Conservation (phyloP, 371 early-diverging fungal species). For the Mycotypha africana region DNA sequence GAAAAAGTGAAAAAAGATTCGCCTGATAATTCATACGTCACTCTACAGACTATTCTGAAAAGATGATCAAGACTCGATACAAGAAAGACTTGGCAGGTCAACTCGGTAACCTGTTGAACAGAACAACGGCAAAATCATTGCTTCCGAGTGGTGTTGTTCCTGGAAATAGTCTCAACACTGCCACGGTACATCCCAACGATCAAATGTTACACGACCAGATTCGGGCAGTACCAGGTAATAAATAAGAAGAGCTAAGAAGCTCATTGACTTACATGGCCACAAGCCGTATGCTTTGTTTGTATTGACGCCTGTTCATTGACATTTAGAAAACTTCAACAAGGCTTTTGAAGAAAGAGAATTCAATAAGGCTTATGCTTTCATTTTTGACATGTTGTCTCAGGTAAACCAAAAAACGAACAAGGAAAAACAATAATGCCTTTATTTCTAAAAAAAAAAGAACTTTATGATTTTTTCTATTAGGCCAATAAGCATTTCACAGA, state of each 20-base stretch:
- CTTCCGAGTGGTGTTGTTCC: constrained; percentile 54
- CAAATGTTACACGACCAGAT: constrained; percentile 30
- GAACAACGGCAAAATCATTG: constrained; percentile 54
- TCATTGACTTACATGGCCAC: too few relatives aligned
- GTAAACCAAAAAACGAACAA: constrained; percentile 20
- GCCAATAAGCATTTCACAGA: constrained; percentile 74
- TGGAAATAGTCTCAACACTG: constrained; percentile 2
- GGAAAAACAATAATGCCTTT: constrained; percentile 1
- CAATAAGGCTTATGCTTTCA: constrained; percentile 40
- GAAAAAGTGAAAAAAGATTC: background rate
- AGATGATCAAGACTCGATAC: constrained; percentile 62
- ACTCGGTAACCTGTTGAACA: constrained; percentile 81
- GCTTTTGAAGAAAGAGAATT: constrained; percentile 45
- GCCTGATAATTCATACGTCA: background rate
- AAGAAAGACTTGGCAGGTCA: constrained; percentile 79
- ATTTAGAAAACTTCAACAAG: constrained; percentile 22
- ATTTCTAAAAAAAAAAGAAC: background rate
- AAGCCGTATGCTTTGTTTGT: too few relatives aligned
- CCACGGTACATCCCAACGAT: constrained; percentile 27
- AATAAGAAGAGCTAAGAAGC: background rate
- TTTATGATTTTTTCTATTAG: constrained; percentile 5
- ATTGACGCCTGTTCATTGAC: too few relatives aligned
- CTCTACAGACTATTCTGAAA: constrained; percentile 66
- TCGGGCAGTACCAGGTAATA: constrained; percentile 35
- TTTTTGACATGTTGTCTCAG: constrained; percentile 55